phyloP scores from a whole-genome alignment of 345 rosid genomes.

The Litchi chinensis region DNA sequence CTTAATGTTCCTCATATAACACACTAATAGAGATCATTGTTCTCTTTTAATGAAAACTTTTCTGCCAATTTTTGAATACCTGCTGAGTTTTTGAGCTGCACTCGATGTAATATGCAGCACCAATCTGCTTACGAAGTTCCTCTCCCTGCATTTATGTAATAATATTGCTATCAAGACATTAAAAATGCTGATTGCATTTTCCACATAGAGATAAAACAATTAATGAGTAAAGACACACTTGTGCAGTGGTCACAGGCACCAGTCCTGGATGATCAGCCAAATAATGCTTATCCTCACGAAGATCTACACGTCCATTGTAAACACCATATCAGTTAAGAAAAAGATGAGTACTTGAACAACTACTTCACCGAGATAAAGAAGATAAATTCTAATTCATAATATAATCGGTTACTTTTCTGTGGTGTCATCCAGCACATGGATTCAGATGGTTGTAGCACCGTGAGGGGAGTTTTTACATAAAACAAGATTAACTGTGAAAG shows the following conservation, averaged over 20 bases:
- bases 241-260: slow-evolving; percentile 87
- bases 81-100: slow-evolving; percentile 99
- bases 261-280: slow-evolving; percentile 94
- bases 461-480: background rate
- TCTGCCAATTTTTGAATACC: slow-evolving; percentile 44
- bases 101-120: slow-evolving; percentile 87
- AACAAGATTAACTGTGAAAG: background rate
- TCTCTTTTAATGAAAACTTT: background rate
- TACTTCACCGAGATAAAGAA: background rate
- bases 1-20: background rate
- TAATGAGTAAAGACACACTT: slow-evolving; percentile 48
- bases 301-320: slow-evolving; percentile 59
- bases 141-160: slow-evolving; percentile 63
- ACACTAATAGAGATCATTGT: background rate
- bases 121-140: slow-evolving; percentile 91
- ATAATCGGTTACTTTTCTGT: background rate
- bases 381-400: slow-evolving; percentile 14
- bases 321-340: slow-evolving; percentile 22
- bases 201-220: slow-evolving; percentile 1
- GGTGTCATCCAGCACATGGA: background rate
- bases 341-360: slow-evolving; percentile 16
- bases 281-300: slow-evolving; percentile 93
- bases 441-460: background rate
- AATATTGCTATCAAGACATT: slow-evolving; percentile 2
- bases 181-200: slow-evolving; percentile 8